These are phyloP conservation scores for Suillus plorans DNA, from an alignment of 768 basidiomycete species.

Conservation along the genomic window DNA sequence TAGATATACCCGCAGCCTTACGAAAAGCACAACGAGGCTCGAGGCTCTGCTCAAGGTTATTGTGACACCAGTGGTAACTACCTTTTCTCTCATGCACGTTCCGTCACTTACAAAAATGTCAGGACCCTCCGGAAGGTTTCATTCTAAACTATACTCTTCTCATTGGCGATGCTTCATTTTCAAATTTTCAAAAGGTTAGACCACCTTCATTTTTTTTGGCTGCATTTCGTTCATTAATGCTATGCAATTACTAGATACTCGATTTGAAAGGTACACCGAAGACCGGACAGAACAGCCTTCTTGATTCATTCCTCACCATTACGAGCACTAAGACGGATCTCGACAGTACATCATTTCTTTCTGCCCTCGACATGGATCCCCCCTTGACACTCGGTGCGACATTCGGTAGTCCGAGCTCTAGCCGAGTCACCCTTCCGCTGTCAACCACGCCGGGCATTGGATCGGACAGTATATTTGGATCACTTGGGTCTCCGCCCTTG, in stretches of 20 bases:
- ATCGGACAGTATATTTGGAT: conserved; percentile 57
- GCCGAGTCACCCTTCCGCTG: conserved; percentile 55
- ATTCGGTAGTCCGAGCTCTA: conserved; percentile 64
- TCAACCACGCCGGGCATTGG: conserved; percentile 31
- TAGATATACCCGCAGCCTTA: conserved; percentile 82
- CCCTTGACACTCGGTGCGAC: conserved; percentile 47
- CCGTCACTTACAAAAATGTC: conserved; percentile 3
- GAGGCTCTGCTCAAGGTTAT: conserved; percentile 96
- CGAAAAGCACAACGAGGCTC: conserved; percentile 75
- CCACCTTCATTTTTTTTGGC: conserved; percentile 6
- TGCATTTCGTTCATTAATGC: conserved; percentile 9
- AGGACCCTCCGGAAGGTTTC: conserved; percentile 94
- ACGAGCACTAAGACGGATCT: conserved; percentile 92
- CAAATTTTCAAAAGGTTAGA: conserved; percentile 94
- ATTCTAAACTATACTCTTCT: conserved; percentile 94
- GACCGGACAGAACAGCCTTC: conserved; percentile 79
- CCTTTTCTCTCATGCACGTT: not conserved
- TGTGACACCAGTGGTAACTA: conserved; percentile 82
- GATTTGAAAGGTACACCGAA: conserved; percentile 94
- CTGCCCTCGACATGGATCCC: conserved; percentile 95
- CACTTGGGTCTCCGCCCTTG: conserved; percentile 59
- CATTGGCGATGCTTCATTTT: conserved; percentile 92
- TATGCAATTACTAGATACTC: conserved; percentile 60
- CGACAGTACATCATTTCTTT: conserved; percentile 88
- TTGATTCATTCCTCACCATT: conserved; percentile 88